phyloP scores from a whole-genome alignment of 352 stramenopile genomes.

The Aphanomyces stellatus region DNA sequence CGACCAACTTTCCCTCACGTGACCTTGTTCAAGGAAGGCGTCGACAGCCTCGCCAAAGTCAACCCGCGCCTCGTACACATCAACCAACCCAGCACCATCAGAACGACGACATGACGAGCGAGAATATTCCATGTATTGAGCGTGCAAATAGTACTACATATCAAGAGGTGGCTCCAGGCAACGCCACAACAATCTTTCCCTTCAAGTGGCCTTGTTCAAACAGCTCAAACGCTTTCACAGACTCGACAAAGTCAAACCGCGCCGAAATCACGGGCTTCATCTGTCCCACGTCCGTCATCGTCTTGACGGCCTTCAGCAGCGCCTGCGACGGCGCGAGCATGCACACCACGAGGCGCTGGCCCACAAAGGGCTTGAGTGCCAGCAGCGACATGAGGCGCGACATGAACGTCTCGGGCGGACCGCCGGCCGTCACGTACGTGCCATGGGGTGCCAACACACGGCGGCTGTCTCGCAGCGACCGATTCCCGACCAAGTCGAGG shows the following conservation, averaged over 20 bases:
- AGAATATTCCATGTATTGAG: neutral
- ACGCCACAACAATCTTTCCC: neutral
- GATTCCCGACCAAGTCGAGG: neutral
- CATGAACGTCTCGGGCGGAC: neutral
- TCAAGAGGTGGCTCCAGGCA: neutral
- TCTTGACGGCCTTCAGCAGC: neutral
- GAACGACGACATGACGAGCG: too few relatives aligned
- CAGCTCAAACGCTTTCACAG: neutral
- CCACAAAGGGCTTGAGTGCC: neutral
- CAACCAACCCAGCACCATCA: too few relatives aligned
- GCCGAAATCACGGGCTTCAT: neutral
- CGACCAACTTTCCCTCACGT: too few relatives aligned
- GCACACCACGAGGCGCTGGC: neutral
- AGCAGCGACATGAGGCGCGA: neutral
- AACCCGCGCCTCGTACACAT: too few relatives aligned
- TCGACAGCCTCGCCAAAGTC: too few relatives aligned
- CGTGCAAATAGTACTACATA: neutral
- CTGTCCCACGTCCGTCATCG: neutral
- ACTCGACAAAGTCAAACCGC: neutral
- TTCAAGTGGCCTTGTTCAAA: neutral
- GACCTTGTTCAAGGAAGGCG: too few relatives aligned
- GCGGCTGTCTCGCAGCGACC: neutral
- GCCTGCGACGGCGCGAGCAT: neutral
- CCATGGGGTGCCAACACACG: neutral
- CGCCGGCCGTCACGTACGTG: neutral